Evolutionary conservation across 176 grass and related monocot species (phyloP).

Genomic region (Oropetium thomaeum): DNA sequence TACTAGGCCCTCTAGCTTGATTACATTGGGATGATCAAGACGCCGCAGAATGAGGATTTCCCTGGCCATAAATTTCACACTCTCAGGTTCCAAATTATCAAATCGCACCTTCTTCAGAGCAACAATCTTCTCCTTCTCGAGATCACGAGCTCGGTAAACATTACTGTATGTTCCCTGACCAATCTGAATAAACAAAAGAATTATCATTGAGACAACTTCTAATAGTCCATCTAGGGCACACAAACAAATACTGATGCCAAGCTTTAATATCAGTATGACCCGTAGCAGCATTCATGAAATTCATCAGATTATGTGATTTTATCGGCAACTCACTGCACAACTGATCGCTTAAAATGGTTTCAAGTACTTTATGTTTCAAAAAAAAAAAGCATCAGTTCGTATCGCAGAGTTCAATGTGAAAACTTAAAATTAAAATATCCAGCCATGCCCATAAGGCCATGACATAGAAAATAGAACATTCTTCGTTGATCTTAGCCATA

Average conservation of each 20-base stretch:
- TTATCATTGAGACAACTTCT: not conserved
- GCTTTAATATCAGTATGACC: not conserved
- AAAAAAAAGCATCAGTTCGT: not conserved
- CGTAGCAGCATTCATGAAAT: not conserved
- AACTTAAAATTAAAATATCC: too few relatives aligned
- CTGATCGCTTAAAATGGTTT: not conserved
- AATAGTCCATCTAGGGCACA: not conserved
- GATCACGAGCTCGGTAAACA: constrained; percentile 90
- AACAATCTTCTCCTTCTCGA: constrained; percentile 88
- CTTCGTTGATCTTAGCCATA: not conserved
- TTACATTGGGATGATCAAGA: constrained; percentile 97
- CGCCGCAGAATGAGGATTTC: constrained; percentile 95
- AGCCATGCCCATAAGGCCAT: too few relatives aligned
- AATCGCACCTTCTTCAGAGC: constrained; percentile 98
- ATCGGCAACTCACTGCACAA: not conserved
- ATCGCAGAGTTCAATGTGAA: not conserved
- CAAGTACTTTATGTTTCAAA: not conserved
- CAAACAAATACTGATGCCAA: not conserved
- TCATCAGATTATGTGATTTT: not conserved
- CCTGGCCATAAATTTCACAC: constrained; percentile 95
- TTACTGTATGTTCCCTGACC: constrained; percentile 99
- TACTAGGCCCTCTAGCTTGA: constrained; percentile 94
- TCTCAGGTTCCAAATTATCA: constrained; percentile 98
- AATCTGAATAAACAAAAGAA: constrained; percentile 67
- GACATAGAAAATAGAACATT: not conserved